phyloP scores from a whole-genome alignment of 164 flowering plant species.

The Umbellularia californica region DNA sequence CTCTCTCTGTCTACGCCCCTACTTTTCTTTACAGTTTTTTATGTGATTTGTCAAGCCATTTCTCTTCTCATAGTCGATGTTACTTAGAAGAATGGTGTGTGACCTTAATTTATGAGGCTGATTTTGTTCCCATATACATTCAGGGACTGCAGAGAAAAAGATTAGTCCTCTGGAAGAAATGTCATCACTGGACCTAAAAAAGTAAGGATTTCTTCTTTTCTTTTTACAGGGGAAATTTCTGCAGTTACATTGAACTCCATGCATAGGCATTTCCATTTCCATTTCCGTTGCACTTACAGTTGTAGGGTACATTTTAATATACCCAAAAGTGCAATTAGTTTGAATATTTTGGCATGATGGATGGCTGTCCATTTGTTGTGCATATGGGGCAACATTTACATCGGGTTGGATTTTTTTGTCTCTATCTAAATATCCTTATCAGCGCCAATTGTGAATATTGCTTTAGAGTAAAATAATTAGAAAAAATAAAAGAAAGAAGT shows the following conservation, averaged over 20 bases:
- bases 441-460: neutral
- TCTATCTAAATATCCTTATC: neutral
- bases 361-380: neutral
- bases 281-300: neutral
- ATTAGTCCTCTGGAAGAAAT: conserved; percentile 52
- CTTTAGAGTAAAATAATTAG: neutral
- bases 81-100: neutral
- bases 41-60: neutral
- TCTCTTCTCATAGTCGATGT: neutral
- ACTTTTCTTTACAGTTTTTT: neutral
- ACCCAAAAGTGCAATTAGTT: neutral
- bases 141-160: conserved; percentile 66
- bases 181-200: conserved; percentile 69
- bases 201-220: conserved; percentile 37
- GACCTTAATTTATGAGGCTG: conserved; percentile 3
- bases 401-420: neutral
- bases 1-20: neutral
- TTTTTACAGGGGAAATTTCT: neutral
- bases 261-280: neutral
- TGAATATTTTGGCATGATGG: neutral
- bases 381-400: too few relatives aligned
- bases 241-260: too few relatives aligned
- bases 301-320: neutral
- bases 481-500: too few relatives aligned
- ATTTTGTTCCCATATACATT: conserved; percentile 14